phyloP scores from a whole-genome alignment of 164 flowering plant genomes.

The Stephania japonica region DNA sequence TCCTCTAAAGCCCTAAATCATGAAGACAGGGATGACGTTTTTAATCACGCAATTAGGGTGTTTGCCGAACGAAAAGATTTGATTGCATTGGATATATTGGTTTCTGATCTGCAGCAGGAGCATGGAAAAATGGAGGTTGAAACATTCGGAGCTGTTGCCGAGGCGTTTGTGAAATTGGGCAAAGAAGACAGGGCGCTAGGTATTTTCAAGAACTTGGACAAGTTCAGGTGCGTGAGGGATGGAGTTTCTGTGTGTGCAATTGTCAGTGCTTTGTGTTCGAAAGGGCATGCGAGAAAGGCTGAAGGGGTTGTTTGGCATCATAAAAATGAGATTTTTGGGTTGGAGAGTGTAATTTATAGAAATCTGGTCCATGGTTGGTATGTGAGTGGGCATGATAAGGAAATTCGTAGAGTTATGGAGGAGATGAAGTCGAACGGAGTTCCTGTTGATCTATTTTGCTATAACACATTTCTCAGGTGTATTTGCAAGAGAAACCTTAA shows the following conservation, averaged over 20 bases:
- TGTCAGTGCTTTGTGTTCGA: conserved; percentile 58
- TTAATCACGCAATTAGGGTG: conserved; percentile 45
- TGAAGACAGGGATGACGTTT: conserved; percentile 37
- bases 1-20: conserved; percentile 28
- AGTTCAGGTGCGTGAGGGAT: conserved; percentile 53
- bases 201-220: conserved; percentile 61
- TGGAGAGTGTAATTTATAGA: conserved; percentile 37
- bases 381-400: conserved; percentile 47
- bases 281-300: conserved; percentile 67
- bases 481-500: conserved; percentile 55
- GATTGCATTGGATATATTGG: conserved; percentile 48
- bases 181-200: conserved; percentile 71
- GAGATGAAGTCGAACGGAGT: conserved; percentile 54
- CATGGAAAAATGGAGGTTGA: conserved; percentile 40
- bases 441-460: conserved; percentile 43
- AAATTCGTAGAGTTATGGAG: conserved; percentile 45
- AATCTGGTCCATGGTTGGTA: conserved; percentile 64
- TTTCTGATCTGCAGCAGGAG: conserved; percentile 47
- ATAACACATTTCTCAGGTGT: conserved; percentile 53
- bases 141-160: conserved; percentile 53
- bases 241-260: conserved; percentile 36
- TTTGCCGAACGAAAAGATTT: conserved; percentile 52
- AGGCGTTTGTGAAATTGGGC: conserved; percentile 49
- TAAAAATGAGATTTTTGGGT: conserved; percentile 39
- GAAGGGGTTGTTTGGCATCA: conserved; percentile 59